Evolutionary conservation across 176 grass and related monocot genomes (phyloP).

Genomic region (Eremochloa ophiuroides): DNA sequence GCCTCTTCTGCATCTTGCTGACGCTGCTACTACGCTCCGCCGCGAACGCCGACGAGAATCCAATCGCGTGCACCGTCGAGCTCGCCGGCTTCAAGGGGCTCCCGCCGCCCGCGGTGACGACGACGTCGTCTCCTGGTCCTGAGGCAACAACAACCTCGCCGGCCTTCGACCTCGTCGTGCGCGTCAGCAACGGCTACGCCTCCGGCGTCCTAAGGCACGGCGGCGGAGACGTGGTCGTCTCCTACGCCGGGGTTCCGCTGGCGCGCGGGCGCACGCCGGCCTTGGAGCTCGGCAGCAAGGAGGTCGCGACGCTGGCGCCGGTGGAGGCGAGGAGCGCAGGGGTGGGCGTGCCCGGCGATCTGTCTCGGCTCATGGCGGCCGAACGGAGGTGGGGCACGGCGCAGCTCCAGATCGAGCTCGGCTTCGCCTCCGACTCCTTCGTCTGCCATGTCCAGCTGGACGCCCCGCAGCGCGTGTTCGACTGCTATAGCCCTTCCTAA

Average conservation of each 20-base stretch:
- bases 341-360: neutral
- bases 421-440: neutral
- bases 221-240: slow-evolving; percentile 12
- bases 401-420: neutral
- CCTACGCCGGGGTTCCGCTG: neutral
- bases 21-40: too few species aligned
- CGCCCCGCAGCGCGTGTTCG: neutral
- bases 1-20: neutral
- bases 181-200: slow-evolving; percentile 17
- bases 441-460: neutral
- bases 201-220: neutral
- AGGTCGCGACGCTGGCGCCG: neutral
- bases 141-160: neutral
- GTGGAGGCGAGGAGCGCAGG: slow-evolving; percentile 10
- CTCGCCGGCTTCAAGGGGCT: too few species aligned
- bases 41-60: too few species aligned
- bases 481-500: neutral
- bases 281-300: neutral
- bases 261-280: slow-evolving; percentile 4
- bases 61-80: too few species aligned
- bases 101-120: too few species aligned
- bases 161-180: slow-evolving; percentile 4
- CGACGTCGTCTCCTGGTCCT: too few species aligned
- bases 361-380: neutral
- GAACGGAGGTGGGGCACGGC: too few species aligned